These are phyloP conservation scores for Apocynum venetum DNA, from an alignment of 257 asterid genomes.

Conservation along the genomic window DNA sequence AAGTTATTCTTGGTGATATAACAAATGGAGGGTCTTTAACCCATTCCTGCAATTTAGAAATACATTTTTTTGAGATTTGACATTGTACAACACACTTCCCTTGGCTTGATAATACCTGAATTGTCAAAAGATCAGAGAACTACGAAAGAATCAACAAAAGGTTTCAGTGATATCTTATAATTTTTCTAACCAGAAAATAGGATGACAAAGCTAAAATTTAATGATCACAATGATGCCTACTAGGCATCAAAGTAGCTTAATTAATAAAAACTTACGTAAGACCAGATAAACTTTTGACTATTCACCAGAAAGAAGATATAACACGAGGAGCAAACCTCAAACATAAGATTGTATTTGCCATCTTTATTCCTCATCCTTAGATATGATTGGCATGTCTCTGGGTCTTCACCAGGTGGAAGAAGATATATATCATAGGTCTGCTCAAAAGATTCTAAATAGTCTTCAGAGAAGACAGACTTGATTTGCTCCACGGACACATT, in stretches of 20 bases:
- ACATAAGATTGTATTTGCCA: constrained; percentile 98
- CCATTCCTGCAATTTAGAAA: constrained; percentile 72
- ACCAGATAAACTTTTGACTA: background rate
- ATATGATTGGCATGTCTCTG: constrained; percentile 96
- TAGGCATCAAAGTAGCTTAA: background rate
- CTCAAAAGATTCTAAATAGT: constrained; percentile 59
- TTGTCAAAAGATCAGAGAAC: background rate
- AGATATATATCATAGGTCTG: constrained; percentile 92
- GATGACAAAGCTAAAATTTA: background rate
- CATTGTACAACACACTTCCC: background rate
- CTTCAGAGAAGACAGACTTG: constrained; percentile 68
- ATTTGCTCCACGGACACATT: constrained; percentile 53
- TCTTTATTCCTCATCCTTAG: constrained; percentile 98
- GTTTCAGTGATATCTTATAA: background rate
- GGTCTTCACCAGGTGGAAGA: constrained; percentile 99
- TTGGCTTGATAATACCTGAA: no score
- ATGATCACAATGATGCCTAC: background rate
- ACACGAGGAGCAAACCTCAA: constrained; percentile 63
- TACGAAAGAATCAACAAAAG: background rate
- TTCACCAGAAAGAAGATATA: constrained; percentile 2
- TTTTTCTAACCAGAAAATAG: background rate
- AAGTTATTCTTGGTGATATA: constrained; percentile 97
- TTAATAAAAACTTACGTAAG: background rate
- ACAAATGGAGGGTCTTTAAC: constrained; percentile 92
- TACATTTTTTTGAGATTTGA: background rate